Conservation (phyloP, 495 filamentous ascomycete genomes). For the Penicillium fimorum region DNA sequence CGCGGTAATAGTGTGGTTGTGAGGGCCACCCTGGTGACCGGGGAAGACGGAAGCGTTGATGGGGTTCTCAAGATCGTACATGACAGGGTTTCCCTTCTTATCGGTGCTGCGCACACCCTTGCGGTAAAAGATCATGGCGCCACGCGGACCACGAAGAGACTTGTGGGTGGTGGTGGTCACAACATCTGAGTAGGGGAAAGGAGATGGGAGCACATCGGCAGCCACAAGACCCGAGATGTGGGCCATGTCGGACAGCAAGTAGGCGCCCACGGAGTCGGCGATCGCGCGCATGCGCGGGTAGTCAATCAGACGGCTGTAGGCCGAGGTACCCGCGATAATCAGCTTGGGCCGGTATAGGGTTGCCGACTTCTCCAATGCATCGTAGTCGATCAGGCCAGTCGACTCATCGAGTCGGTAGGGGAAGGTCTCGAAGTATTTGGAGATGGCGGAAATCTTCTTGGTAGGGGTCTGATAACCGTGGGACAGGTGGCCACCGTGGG, state of each 20-base stretch:
- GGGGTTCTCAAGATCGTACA: conserved; percentile 89
- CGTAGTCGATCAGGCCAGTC: conserved; percentile 93
- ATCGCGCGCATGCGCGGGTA: conserved; percentile 86
- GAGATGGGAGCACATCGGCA: conserved; percentile 81
- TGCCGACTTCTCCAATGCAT: conserved; percentile 80
- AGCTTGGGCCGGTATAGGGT: conserved; percentile 89
- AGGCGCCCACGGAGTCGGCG: conserved; percentile 84
- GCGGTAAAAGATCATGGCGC: conserved; percentile 98
- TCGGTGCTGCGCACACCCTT: conserved; percentile 83
- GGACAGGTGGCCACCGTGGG: conserved; percentile 94
- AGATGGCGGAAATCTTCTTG: conserved; percentile 97
- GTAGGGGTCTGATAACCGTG: conserved; percentile 97
- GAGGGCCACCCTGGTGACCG: conserved; percentile 96
- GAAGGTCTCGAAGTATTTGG: conserved; percentile 97
- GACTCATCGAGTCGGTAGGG: conserved; percentile 89
- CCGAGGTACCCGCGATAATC: conserved; percentile 90
- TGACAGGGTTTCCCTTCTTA: conserved; percentile 78
- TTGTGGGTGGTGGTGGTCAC: conserved; percentile 99
- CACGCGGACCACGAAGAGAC: conserved; percentile 88
- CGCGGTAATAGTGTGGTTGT: conserved; percentile 98
- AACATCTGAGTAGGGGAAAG: conserved; percentile 87
- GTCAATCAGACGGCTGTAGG: conserved; percentile 92
- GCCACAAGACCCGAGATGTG: conserved; percentile 95
- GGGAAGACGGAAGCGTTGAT: conserved; percentile 98
- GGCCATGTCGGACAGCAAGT: conserved; percentile 94